Percentiles rank a stretch among this genome's conserved stretches.
Conservation (phyloP, 192 early-diverging fungal genomes). For the Backusella liffmaniae region DNA sequence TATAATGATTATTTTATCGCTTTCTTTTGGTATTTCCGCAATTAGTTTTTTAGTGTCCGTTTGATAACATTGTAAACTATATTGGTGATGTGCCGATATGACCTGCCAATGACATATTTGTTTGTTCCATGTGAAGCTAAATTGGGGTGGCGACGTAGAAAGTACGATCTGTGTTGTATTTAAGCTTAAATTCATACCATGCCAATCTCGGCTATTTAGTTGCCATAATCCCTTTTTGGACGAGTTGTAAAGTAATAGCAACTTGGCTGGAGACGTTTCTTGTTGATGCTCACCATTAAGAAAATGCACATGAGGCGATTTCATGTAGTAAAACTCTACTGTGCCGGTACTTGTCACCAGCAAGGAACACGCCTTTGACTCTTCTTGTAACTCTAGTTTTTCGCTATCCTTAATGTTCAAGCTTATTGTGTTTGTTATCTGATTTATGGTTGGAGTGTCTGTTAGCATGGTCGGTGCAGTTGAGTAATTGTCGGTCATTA, state of each 20-base stretch:
- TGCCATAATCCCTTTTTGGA: background rate
- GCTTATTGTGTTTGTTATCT: background rate
- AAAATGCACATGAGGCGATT: background rate
- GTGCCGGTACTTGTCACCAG: background rate
- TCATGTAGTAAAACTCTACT: background rate
- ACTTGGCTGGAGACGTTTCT: background rate
- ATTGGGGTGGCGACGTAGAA: conserved; percentile 13
- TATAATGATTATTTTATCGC: background rate
- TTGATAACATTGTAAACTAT: background rate
- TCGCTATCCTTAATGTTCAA: background rate
- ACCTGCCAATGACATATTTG: conserved; percentile 16
- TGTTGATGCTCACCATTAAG: background rate
- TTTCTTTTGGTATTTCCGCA: conserved; percentile 3
- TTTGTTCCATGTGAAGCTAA: conserved; percentile 15
- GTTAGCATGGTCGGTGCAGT: conserved; percentile 1
- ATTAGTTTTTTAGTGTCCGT: conserved; percentile 10
- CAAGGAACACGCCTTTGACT: background rate
- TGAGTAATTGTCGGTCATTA: conserved; percentile 1
- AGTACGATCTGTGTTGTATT: background rate
- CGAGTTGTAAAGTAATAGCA: background rate
- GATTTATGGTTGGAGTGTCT: background rate
- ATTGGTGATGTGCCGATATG: background rate
- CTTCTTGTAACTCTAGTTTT: background rate
- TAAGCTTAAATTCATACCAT: conserved; percentile 13
- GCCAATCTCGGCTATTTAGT: conserved; percentile 7